Conservation (phyloP, 2,329 filamentous ascomycete genomes). For the Cyclaneusma minus region DNA sequence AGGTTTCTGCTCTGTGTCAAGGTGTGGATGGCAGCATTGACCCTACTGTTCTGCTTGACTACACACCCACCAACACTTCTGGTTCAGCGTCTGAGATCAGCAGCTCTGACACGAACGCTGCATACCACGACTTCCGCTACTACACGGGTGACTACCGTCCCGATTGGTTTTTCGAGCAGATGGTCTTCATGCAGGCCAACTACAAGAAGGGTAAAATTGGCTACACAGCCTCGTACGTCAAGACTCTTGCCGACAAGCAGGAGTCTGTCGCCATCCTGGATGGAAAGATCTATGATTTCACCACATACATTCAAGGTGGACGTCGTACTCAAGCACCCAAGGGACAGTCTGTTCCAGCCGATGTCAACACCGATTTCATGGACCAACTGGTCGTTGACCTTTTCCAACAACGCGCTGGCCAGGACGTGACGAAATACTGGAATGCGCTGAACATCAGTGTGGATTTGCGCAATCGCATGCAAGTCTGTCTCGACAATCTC, state of each 20-base stretch:
- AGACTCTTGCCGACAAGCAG: conserved; percentile 45
- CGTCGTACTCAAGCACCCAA: conserved; percentile 42
- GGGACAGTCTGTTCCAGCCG: conserved; percentile 30
- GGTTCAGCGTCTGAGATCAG: conserved; percentile 51
- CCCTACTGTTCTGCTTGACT: conserved; percentile 69
- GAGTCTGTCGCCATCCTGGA: conserved; percentile 67
- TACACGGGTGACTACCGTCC: conserved; percentile 68
- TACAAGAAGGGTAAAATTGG: conserved; percentile 82
- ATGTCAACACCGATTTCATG: conserved; percentile 64
- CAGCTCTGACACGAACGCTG: conserved; percentile 52
- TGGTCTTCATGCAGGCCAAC: conserved; percentile 58
- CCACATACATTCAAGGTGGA: conserved; percentile 65
- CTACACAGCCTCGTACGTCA: conserved; percentile 65
- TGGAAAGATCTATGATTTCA: conserved; percentile 74
- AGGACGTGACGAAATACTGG: conserved; percentile 76
- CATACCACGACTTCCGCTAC: conserved; percentile 86
- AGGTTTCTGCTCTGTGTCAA: conserved; percentile 82
- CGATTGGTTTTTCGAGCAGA: conserved; percentile 88
- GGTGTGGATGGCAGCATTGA: conserved; percentile 53
- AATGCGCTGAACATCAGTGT: conserved; percentile 46
- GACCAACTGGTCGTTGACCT: conserved; percentile 54
- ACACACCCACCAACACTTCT: conserved; percentile 60
- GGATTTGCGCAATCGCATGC: conserved; percentile 49
- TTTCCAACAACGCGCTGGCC: conserved; percentile 61
- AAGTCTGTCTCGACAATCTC: conserved; percentile 76